A percentile compares a stretch with the other conserved stretches of the same genome.
phyloP scores from a whole-genome alignment of 805 yeast genomes.

The Clavispora carvajalis region DNA sequence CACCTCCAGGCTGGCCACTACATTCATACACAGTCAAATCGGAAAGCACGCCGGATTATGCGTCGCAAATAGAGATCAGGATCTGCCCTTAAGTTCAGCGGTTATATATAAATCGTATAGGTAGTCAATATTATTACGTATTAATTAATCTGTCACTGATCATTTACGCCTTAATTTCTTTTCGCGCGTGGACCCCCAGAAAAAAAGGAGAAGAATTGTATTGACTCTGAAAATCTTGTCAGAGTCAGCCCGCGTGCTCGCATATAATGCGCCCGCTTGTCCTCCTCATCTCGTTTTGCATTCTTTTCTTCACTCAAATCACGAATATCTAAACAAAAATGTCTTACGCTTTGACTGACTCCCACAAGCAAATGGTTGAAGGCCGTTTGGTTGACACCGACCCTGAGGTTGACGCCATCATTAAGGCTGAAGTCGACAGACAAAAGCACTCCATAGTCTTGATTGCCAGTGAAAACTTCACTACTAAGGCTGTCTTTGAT shows the following conservation, averaged over 20 bases:
- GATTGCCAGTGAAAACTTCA: conserved; percentile 96
- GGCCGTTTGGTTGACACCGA: conserved; percentile 63
- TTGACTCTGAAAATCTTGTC: neutral
- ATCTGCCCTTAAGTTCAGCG: neutral
- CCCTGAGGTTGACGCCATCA: conserved; percentile 72
- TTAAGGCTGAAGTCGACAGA: conserved; percentile 78
- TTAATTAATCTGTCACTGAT: neutral
- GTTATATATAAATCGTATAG: neutral
- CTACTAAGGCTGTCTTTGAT: conserved; percentile 93
- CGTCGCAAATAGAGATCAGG: conserved; percentile 1
- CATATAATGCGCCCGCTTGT: neutral
- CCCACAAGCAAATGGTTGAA: conserved; percentile 51
- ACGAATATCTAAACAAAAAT: conserved; percentile 11
- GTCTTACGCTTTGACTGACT: conserved; percentile 44
- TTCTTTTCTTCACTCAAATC: neutral
- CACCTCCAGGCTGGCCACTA: neutral
- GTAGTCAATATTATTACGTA: neutral
- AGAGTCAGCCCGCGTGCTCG: conserved; percentile 1
- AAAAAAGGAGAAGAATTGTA: neutral
- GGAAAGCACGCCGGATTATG: conserved; percentile 1
- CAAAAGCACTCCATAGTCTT: conserved; percentile 91
- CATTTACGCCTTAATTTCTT: neutral
- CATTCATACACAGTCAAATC: neutral
- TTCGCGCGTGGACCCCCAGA: neutral
- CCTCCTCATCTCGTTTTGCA: no score